Evolutionary conservation across 768 basidiomycete genomes (phyloP).

Genomic region (Boletellus sp.): DNA sequence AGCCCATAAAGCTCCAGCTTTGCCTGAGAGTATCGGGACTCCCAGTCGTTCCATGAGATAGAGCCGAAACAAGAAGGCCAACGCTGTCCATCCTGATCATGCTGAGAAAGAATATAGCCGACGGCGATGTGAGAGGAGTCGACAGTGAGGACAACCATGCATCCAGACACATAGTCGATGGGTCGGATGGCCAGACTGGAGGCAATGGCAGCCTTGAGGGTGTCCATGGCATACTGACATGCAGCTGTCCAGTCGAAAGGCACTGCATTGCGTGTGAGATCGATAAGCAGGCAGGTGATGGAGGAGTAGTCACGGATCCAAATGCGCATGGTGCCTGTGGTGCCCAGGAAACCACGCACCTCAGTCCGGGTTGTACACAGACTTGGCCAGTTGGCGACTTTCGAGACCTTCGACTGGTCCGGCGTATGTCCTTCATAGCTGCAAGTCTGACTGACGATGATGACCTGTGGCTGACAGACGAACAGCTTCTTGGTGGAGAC

Average conservation of each 20-base stretch:
- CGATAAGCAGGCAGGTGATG: slow-evolving; percentile 21
- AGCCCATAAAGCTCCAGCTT: slow-evolving; percentile 32
- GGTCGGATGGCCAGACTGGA: slow-evolving; percentile 3
- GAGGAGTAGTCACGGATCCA: slow-evolving; percentile 31
- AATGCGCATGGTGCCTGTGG: slow-evolving; percentile 20
- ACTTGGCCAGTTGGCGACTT: slow-evolving; percentile 31
- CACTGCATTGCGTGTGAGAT: slow-evolving; percentile 22
- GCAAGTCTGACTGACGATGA: slow-evolving; percentile 38
- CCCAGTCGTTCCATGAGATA: slow-evolving; percentile 31
- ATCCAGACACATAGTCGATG: slow-evolving; percentile 10
- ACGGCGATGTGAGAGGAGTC: slow-evolving; percentile 33
- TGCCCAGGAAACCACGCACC: no score
- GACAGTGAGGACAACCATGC: slow-evolving; percentile 15
- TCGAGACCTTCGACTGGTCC: slow-evolving; percentile 21
- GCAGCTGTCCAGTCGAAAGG: slow-evolving; percentile 18
- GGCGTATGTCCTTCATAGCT: slow-evolving; percentile 33
- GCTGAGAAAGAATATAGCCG: slow-evolving; percentile 33
- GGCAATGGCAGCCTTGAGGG: slow-evolving; percentile 19
- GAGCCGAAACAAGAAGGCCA: slow-evolving; percentile 36
- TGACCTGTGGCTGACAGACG: slow-evolving; percentile 26
- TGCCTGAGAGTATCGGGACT: slow-evolving; percentile 13
- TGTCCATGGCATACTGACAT: not conserved
- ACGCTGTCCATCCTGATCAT: slow-evolving; percentile 8
- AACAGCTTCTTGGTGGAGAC: slow-evolving; percentile 36
- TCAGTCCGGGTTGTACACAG: no score